Evolutionary conservation across 2,329 filamentous ascomycete species (phyloP).

Genomic region (Ceratocystis variospora): DNA sequence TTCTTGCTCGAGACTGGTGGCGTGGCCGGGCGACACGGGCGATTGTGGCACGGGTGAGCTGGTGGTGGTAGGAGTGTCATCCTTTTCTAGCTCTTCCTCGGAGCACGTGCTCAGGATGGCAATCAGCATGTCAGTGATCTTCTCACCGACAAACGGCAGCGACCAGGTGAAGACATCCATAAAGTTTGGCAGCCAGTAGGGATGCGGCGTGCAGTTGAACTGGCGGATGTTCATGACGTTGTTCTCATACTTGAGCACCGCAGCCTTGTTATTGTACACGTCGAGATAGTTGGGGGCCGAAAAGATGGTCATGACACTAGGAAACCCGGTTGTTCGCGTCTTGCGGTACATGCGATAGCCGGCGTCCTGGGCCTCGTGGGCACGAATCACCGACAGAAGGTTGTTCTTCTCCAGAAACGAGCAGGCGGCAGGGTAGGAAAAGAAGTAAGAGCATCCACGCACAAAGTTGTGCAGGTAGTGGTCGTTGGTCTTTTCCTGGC

Average conservation of each 20-base stretch:
- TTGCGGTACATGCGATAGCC: slow-evolving; percentile 99
- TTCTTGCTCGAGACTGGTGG: slow-evolving; percentile 31
- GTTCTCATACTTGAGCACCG: slow-evolving; percentile 97
- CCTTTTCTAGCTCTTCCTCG: slow-evolving; percentile 88
- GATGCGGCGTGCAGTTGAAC: slow-evolving; percentile 98
- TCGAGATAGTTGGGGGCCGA: slow-evolving; percentile 97
- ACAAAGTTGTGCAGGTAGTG: slow-evolving; percentile 98
- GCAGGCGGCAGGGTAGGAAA: slow-evolving; percentile 93
- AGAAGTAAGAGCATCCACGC: slow-evolving; percentile 97
- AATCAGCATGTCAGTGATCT: slow-evolving; percentile 99
- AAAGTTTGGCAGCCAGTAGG: slow-evolving; percentile 98
- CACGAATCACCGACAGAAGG: slow-evolving; percentile 86
- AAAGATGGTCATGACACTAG: slow-evolving; percentile 99
- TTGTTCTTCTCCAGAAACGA: slow-evolving; percentile 99
- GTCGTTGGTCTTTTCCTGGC: slow-evolving; percentile 94
- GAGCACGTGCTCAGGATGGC: slow-evolving; percentile 96
- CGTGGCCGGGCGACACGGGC: slow-evolving; percentile 39
- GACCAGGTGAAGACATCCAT: slow-evolving; percentile 99
- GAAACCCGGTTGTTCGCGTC: slow-evolving; percentile 93
- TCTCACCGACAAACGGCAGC: slow-evolving; percentile 93
- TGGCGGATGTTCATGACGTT: slow-evolving; percentile 99
- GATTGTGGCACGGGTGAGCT: slow-evolving; percentile 55
- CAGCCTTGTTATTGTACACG: slow-evolving; percentile 99
- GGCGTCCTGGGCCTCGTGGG: slow-evolving; percentile 95
- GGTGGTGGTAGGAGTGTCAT: slow-evolving; percentile 48